A percentile compares a stretch with the other conserved stretches of the same genome.
Evolutionary conservation across 768 basidiomycete species (phyloP).

Genomic region (Pulveroboletus sp.): DNA sequence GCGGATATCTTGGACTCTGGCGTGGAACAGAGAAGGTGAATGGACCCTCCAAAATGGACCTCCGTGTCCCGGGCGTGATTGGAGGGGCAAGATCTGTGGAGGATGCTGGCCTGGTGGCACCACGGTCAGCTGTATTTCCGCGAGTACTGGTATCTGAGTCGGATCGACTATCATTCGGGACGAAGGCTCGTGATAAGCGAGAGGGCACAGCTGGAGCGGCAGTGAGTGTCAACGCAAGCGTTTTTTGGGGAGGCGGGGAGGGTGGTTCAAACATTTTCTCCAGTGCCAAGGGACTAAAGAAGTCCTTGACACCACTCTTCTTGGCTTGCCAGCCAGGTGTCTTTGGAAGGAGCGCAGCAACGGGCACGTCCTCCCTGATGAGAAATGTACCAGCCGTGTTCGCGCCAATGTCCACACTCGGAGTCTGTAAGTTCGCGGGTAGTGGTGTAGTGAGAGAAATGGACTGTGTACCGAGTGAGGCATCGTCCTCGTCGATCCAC

Average conservation of each 20-base stretch:
- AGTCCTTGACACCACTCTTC: constrained; percentile 63
- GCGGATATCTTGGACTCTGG: constrained; percentile 37
- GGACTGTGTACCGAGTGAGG: constrained; percentile 43
- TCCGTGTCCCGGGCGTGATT: constrained; percentile 36
- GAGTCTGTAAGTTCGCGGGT: constrained; percentile 45
- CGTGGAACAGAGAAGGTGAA: constrained; percentile 75
- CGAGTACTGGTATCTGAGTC: constrained; percentile 18
- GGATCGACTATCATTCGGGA: constrained; percentile 27
- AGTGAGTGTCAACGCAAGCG: constrained; percentile 17
- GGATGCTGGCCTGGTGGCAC: constrained; percentile 3
- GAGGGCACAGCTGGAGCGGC: constrained; percentile 32
- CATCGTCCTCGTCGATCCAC: constrained; percentile 66
- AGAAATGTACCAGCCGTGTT: constrained; percentile 64
- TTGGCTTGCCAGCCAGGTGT: constrained; percentile 56
- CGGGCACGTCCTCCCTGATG: constrained; percentile 62
- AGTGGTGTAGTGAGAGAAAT: constrained; percentile 57
- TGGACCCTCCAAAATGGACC: constrained; percentile 47
- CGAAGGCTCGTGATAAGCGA: constrained; percentile 35
- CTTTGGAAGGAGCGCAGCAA: constrained; percentile 53
- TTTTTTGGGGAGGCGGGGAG: constrained; percentile 54
- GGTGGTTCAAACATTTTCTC: constrained; percentile 95
- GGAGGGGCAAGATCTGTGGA: constrained; percentile 8
- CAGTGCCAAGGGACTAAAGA: constrained; percentile 84
- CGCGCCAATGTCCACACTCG: constrained; percentile 30
- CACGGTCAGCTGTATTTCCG: constrained; percentile 9